Evolutionary conservation across 371 early-diverging fungal species (phyloP).

Genomic region (Actinomortierella ambigua): DNA sequence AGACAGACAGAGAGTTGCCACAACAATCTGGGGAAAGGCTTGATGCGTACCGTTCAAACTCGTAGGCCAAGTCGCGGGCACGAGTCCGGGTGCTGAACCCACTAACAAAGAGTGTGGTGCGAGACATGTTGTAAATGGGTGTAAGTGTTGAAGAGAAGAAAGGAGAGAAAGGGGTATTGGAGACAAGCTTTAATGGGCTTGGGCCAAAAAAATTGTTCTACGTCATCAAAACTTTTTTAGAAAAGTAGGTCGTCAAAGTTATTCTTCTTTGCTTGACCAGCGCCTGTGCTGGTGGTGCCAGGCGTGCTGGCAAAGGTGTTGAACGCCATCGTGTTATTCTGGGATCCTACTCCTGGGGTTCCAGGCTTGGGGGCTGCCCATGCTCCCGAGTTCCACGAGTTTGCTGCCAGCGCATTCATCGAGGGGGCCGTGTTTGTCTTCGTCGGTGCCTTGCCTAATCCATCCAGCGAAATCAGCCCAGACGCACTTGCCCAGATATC

Average conservation of each 20-base stretch:
- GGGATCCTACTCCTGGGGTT: no score
- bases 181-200: no score
- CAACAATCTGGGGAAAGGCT: no score
- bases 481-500: conserved; percentile 67
- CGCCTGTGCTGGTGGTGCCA: no score
- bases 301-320: no score
- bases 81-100: conserved; percentile 74
- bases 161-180: neutral
- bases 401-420: conserved; percentile 62
- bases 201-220: no score
- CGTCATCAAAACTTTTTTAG: no score
- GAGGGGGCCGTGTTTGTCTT: conserved; percentile 56
- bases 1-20: no score
- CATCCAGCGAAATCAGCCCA: conserved; percentile 60
- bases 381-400: conserved; percentile 40
- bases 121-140: neutral
- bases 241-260: no score
- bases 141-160: neutral
- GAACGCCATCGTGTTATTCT: no score
- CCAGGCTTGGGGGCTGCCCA: conserved; percentile 14
- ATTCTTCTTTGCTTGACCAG: no score
- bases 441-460: conserved; percentile 53
- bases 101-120: conserved; percentile 68
- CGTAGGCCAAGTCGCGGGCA: conserved; percentile 82
- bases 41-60: conserved; percentile 74